phyloP scores from a whole-genome alignment of 768 basidiomycete species.

The Tricholoma furcatifolium region DNA sequence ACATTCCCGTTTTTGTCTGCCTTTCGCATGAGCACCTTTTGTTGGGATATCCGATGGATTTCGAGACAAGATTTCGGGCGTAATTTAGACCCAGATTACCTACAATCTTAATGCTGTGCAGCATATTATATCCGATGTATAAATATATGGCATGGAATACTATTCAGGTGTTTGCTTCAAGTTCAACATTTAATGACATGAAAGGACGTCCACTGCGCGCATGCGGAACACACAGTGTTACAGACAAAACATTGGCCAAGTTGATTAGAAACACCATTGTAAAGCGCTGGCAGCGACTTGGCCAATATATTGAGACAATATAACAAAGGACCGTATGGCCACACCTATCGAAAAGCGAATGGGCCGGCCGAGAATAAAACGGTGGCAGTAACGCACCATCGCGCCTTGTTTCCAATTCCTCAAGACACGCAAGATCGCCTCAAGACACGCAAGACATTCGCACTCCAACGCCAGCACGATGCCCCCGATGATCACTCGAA shows the following conservation, averaged over 20 bases:
- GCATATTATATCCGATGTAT: background rate
- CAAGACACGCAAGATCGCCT: background rate
- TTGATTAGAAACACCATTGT: too few relatives aligned
- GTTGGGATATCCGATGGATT: background rate
- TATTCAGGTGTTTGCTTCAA: too few relatives aligned
- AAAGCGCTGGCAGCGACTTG: background rate
- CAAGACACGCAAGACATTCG: slow-evolving; percentile 2
- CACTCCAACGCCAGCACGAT: background rate
- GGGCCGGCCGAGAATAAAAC: background rate
- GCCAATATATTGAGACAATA: too few relatives aligned
- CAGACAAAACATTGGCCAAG: too few relatives aligned
- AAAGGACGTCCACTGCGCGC: too few relatives aligned
- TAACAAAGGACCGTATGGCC: background rate
- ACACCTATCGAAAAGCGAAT: too few relatives aligned
- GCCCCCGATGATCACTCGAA: slow-evolving; percentile 12
- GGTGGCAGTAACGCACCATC: background rate
- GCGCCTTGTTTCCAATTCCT: background rate
- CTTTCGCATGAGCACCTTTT: background rate
- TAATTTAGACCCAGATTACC: background rate
- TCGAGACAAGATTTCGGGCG: background rate
- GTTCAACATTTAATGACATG: too few relatives aligned
- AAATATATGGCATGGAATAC: background rate
- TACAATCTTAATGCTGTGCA: background rate
- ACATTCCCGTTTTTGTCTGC: background rate
- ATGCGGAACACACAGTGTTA: too few relatives aligned